These are phyloP conservation scores for Punica granatum DNA, from an alignment of 345 rosid genomes.

Conservation along the genomic window DNA sequence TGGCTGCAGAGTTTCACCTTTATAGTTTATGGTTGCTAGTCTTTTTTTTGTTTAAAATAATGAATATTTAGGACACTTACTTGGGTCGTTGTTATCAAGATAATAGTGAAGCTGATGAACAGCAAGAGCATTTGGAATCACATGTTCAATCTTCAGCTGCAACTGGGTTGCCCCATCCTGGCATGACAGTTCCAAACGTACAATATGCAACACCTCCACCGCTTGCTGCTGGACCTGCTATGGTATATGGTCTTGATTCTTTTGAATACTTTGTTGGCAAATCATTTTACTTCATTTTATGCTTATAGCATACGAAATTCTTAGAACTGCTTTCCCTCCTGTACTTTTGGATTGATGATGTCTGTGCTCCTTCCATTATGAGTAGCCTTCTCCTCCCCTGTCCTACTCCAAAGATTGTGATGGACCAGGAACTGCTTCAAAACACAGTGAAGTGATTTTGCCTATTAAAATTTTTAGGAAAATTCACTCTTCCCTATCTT, in stretches of 20 bases:
- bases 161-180: slow-evolving; percentile 37
- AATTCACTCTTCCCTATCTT: background rate
- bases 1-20: background rate
- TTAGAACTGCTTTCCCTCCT: background rate
- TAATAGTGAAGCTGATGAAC: slow-evolving; percentile 60
- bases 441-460: background rate
- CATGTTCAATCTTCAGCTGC: slow-evolving; percentile 38
- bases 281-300: background rate
- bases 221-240: slow-evolving; percentile 42
- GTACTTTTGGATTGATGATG: background rate
- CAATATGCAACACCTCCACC: slow-evolving; percentile 45
- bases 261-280: background rate
- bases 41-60: no score
- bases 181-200: slow-evolving; percentile 36
- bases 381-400: background rate
- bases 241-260: slow-evolving; percentile 32
- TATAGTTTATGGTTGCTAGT: background rate
- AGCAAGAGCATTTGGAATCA: slow-evolving; percentile 45
- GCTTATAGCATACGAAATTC: background rate
- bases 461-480: background rate
- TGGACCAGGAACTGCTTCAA: background rate
- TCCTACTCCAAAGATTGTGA: background rate
- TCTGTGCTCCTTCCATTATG: background rate
- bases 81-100: slow-evolving; percentile 22
- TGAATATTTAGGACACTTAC: background rate